Conservation (phyloP, 257 asterid species). For the Thymus mandschuricus region DNA sequence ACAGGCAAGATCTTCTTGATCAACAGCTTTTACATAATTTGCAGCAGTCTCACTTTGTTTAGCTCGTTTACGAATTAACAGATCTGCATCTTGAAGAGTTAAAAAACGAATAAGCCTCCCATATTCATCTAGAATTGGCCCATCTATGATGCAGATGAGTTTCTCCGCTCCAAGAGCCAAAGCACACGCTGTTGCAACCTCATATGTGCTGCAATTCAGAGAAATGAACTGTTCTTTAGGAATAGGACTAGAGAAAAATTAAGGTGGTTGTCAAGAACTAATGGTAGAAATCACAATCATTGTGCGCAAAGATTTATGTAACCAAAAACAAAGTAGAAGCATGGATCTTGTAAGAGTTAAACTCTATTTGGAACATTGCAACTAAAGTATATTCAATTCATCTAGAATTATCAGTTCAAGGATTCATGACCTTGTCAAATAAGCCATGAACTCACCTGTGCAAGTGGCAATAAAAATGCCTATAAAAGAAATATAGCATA, state of each 20-base stretch:
- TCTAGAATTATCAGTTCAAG: constrained; percentile 8
- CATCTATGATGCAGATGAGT: constrained; percentile 85
- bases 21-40: constrained; percentile 82
- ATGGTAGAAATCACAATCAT: constrained; percentile 5
- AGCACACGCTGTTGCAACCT: constrained; percentile 98
- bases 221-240: constrained; percentile 24
- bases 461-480: constrained; percentile 53
- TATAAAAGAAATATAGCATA: constrained; percentile 60
- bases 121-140: constrained; percentile 77
- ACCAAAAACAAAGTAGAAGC: constrained; percentile 10
- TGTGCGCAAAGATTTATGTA: not conserved
- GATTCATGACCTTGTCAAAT: constrained; percentile 12
- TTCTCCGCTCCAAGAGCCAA: constrained; percentile 92
- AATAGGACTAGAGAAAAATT: not conserved
- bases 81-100: constrained; percentile 84
- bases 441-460: constrained; percentile 28
- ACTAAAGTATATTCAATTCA: constrained; percentile 3
- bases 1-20: constrained; percentile 55
- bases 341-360: not conserved
- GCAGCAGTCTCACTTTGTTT: constrained; percentile 90
- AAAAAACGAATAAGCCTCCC: constrained; percentile 81
- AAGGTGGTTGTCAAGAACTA: not conserved
- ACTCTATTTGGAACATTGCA: constrained; percentile 10
- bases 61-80: constrained; percentile 74
- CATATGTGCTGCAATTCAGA: constrained; percentile 74